Conservation (phyloP, 345 rosid genomes). For the Corchorus olitorius region DNA sequence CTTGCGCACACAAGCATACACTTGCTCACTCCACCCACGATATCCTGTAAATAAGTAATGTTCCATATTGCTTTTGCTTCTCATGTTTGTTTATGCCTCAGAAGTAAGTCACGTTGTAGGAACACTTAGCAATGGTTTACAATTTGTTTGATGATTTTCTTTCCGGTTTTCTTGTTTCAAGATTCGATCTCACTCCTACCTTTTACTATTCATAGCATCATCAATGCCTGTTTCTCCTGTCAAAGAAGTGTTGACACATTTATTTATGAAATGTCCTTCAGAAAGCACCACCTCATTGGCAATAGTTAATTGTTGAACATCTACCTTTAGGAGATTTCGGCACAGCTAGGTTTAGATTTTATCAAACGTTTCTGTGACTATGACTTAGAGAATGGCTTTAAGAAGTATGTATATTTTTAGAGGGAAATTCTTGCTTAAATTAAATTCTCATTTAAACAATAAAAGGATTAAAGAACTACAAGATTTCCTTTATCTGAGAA, state of each 20-base stretch:
- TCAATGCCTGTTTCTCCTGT: not conserved
- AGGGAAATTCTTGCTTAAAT: not conserved
- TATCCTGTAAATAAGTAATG: not conserved
- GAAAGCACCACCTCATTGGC: not conserved
- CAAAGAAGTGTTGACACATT: not conserved
- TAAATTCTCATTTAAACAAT: not conserved
- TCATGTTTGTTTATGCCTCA: not conserved
- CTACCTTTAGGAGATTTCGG: slow-evolving; percentile 4
- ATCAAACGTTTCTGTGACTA: slow-evolving; percentile 3
- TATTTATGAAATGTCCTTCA: not conserved
- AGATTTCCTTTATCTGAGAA: not conserved
- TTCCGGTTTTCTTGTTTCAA: not conserved
- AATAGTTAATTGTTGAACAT: not conserved
- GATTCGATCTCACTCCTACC: not conserved
- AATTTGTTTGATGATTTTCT: not conserved
- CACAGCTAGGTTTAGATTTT: not conserved
- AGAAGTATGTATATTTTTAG: not conserved
- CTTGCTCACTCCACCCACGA: not conserved
- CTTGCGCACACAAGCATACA: too few relatives aligned
- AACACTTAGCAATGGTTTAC: not conserved
- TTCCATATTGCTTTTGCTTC: slow-evolving; percentile 1
- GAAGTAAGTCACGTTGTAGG: not conserved
- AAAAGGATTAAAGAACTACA: not conserved
- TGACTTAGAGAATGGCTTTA: slow-evolving; percentile 1
- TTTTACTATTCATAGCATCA: too few relatives aligned